phyloP scores from a whole-genome alignment of 1,139 yeast genomes.

The Meyerozyma carpophila region DNA sequence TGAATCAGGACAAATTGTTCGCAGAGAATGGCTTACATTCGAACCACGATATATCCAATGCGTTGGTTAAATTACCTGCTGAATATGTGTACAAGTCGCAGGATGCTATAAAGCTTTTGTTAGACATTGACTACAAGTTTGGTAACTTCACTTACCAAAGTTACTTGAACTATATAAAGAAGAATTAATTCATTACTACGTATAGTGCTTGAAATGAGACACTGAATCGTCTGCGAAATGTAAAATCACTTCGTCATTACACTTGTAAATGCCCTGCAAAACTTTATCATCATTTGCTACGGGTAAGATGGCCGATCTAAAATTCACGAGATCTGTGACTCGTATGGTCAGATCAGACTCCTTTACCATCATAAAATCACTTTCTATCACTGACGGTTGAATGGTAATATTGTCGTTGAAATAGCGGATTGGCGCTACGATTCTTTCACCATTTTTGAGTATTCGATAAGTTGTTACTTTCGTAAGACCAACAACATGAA shows the following conservation, averaged over 20 bases:
- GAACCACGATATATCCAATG: conserved; percentile 21
- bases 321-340: not conserved
- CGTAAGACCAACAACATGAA: not conserved
- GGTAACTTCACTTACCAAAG: conserved; percentile 50
- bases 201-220: conserved; percentile 1
- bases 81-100: conserved; percentile 56
- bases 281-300: not conserved
- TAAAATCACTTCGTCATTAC: not conserved
- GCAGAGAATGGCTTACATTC: conserved; percentile 17
- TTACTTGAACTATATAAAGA: conserved; percentile 44
- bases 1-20: conserved; percentile 29
- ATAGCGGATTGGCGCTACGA: not conserved
- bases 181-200: conserved; percentile 6
- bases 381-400: not conserved
- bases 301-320: not conserved
- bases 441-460: not conserved
- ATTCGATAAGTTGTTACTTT: not conserved
- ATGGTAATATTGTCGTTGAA: not conserved
- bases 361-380: not conserved
- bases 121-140: conserved; percentile 60
- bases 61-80: conserved; percentile 40
- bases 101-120: conserved; percentile 56
- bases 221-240: not conserved
- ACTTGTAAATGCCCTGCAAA: not conserved
- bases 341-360: not conserved